These are phyloP conservation scores for Neurospora sp. DNA, from an alignment of 495 filamentous ascomycete genomes.

Conservation along the genomic window DNA sequence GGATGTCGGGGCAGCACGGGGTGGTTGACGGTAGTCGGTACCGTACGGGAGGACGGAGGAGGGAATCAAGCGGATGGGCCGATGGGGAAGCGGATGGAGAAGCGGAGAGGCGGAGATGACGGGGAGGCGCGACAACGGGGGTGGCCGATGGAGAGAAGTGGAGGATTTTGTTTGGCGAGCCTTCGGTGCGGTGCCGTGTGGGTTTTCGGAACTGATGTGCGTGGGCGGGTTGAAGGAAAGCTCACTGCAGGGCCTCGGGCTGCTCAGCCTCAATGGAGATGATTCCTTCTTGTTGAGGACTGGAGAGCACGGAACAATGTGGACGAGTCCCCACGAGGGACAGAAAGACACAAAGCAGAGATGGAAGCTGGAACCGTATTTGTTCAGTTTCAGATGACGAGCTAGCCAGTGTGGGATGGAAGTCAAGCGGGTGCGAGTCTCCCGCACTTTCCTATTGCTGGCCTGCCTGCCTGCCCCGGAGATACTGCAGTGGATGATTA, in stretches of 20 bases:
- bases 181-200: slow-evolving; percentile 1
- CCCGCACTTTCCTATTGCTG: neutral
- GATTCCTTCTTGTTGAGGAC: neutral
- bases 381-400: neutral
- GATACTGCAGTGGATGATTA: neutral
- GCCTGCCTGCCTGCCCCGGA: neutral
- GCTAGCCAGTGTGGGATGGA: neutral
- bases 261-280: neutral
- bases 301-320: neutral
- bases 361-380: neutral
- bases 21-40: slow-evolving; percentile 4
- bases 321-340: neutral
- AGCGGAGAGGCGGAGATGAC: slow-evolving; percentile 1
- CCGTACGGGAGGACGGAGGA: neutral
- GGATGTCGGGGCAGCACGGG: slow-evolving; percentile 2
- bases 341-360: neutral
- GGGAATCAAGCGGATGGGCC: neutral
- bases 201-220: slow-evolving; percentile 7
- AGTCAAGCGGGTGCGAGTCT: neutral
- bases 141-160: slow-evolving; percentile 1
- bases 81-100: slow-evolving; percentile 3
- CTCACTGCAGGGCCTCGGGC: neutral
- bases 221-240: neutral
- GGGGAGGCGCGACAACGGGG: neutral
- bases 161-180: slow-evolving; percentile 8